A percentile compares a stretch with the other conserved stretches of the same genome.
Evolutionary conservation across 2,329 filamentous ascomycete genomes (phyloP).

Genomic region (Penicillium aurantiogriseum): DNA sequence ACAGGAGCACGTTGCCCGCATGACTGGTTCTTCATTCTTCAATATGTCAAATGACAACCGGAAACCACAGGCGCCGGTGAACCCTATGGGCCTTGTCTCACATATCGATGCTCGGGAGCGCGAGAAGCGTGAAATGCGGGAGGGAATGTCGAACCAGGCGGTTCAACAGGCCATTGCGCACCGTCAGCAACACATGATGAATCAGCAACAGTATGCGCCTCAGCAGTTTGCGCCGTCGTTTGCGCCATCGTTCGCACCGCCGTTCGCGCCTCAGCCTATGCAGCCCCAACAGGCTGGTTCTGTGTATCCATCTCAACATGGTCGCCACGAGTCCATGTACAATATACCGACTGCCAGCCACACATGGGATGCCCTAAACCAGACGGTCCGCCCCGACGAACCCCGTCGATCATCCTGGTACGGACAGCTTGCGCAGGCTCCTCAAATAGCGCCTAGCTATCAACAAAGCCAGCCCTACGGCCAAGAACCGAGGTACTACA

Average conservation of each 20-base stretch:
- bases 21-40: slow-evolving; percentile 75
- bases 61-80: slow-evolving; percentile 49
- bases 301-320: slow-evolving; percentile 20
- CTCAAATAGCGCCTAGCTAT: slow-evolving; percentile 26
- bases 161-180: slow-evolving; percentile 72
- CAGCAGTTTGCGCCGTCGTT: background rate
- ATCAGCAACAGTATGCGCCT: slow-evolving; percentile 36
- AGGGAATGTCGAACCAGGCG: slow-evolving; percentile 66
- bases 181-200: slow-evolving; percentile 57
- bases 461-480: slow-evolving; percentile 28
- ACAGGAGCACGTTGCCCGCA: slow-evolving; percentile 81
- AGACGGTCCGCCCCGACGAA: slow-evolving; percentile 31
- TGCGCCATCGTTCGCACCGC: background rate
- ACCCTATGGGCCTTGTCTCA: slow-evolving; percentile 66
- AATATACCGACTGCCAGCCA: slow-evolving; percentile 37
- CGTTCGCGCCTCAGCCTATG: background rate
- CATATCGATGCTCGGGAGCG: slow-evolving; percentile 77
- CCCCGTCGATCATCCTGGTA: slow-evolving; percentile 37
- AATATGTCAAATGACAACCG: slow-evolving; percentile 59
- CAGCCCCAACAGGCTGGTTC: slow-evolving; percentile 16
- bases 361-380: slow-evolving; percentile 39
- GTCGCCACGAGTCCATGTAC: slow-evolving; percentile 32
- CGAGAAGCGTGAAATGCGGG: slow-evolving; percentile 69
- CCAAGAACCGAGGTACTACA: slow-evolving; percentile 29
- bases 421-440: slow-evolving; percentile 27